Evolutionary conservation across 208 protist genomes (phyloP).

Genomic region (Crithidia bombi): DNA sequence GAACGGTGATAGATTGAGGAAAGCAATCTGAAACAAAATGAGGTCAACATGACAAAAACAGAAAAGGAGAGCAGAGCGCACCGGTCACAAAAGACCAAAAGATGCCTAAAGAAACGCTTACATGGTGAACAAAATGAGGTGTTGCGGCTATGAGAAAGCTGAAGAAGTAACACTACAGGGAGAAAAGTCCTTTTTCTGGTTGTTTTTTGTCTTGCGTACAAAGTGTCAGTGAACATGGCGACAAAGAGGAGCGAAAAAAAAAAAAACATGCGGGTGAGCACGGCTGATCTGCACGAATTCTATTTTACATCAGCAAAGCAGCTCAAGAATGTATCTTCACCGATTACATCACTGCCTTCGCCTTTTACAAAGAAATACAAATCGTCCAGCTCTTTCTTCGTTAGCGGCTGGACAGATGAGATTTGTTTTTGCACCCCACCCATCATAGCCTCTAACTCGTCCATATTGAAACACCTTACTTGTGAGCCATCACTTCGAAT

Average conservation of each 20-base stretch:
- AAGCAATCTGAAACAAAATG: too few species aligned
- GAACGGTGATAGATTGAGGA: too few species aligned
- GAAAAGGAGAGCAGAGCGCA: too few species aligned
- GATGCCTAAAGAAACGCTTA: too few species aligned
- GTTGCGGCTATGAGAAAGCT: too few species aligned
- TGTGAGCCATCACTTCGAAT: slow-evolving; percentile 1
- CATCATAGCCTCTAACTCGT: slow-evolving; percentile 25
- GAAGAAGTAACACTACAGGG: too few species aligned
- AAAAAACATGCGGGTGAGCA: slow-evolving; percentile 1
- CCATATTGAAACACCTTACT: slow-evolving; percentile 22
- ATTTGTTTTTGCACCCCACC: neutral
- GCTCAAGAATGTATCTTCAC: slow-evolving; percentile 28
- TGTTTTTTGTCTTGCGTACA: too few species aligned
- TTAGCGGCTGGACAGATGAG: neutral
- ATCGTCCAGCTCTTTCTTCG: slow-evolving; percentile 21
- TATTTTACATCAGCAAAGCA: slow-evolving; percentile 28
- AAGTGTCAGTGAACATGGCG: too few species aligned
- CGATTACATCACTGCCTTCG: slow-evolving; percentile 13
- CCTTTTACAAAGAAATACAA: slow-evolving; percentile 32
- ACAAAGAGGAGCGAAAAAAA: neutral
- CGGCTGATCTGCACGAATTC: neutral
- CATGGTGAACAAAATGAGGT: too few species aligned
- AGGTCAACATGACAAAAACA: too few species aligned
- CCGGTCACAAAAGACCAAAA: too few species aligned
- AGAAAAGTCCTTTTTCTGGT: too few species aligned